A percentile compares a stretch with the other conserved stretches of the same genome.
These are phyloP conservation scores for Pichia cephalocereana DNA, from an alignment of 805 yeast genomes.

Conservation along the genomic window DNA sequence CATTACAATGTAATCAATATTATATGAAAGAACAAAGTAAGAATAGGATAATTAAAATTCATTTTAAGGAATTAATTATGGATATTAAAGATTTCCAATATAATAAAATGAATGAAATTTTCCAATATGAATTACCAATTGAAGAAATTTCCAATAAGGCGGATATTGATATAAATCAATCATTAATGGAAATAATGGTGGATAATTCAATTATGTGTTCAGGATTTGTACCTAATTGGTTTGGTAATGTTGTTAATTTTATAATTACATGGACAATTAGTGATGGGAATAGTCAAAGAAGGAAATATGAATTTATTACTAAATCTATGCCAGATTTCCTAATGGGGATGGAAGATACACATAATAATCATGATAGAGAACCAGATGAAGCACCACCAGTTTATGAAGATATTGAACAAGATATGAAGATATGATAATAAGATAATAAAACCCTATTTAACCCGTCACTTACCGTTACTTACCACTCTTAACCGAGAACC, in stretches of 20 bases:
- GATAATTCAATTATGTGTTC: background rate
- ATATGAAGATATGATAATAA: background rate
- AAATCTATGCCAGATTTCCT: background rate
- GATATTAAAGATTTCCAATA: constrained; percentile 7
- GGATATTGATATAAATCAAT: constrained; percentile 1
- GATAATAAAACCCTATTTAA: too few species aligned
- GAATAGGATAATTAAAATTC: background rate
- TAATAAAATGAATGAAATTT: background rate
- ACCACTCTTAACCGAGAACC: background rate
- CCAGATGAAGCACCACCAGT: constrained; percentile 1
- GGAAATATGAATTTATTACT: background rate
- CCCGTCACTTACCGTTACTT: too few species aligned
- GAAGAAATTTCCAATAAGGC: background rate
- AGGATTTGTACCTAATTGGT: constrained; percentile 1
- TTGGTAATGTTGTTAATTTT: background rate
- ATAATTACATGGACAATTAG: background rate
- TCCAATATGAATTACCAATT: background rate
- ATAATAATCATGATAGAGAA: background rate
- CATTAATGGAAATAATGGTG: background rate
- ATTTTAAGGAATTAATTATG: background rate
- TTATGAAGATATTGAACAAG: background rate
- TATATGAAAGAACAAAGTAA: background rate
- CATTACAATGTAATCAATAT: background rate
- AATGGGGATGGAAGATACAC: background rate
- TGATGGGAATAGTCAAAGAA: background rate